These are phyloP conservation scores for Daedaleopsis sinensis DNA, from an alignment of 768 basidiomycete species.

Conservation along the genomic window DNA sequence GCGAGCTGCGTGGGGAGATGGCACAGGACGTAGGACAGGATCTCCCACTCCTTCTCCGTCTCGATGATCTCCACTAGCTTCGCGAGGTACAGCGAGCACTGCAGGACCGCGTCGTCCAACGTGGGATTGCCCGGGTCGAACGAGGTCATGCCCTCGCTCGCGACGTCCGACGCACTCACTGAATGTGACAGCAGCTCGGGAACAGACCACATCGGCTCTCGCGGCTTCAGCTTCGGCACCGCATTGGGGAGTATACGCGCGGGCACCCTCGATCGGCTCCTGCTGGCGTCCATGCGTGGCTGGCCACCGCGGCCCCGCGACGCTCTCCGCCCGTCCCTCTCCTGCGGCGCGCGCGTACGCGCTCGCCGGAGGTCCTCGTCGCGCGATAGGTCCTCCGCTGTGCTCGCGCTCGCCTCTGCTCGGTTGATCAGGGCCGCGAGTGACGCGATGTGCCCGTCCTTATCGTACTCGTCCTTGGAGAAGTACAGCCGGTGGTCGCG, in stretches of 20 bases:
- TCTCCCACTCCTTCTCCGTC: slow-evolving; percentile 86
- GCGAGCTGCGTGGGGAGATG: slow-evolving; percentile 89
- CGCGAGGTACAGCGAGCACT: slow-evolving; percentile 73
- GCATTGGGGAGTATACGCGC: slow-evolving; percentile 29
- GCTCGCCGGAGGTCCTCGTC: slow-evolving; percentile 46
- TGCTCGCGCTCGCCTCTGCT: slow-evolving; percentile 29
- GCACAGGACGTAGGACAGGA: slow-evolving; percentile 88
- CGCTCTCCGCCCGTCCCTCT: slow-evolving; percentile 51
- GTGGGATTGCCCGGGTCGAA: slow-evolving; percentile 57
- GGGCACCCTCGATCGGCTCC: slow-evolving; percentile 64
- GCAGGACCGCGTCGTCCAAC: slow-evolving; percentile 51
- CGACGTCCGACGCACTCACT: slow-evolving; percentile 54
- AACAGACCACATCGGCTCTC: slow-evolving; percentile 63
- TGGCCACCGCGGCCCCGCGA: slow-evolving; percentile 55
- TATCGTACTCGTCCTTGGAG: slow-evolving; percentile 53
- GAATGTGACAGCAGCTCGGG: slow-evolving; percentile 68
- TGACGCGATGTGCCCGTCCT: slow-evolving; percentile 55
- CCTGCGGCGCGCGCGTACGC: slow-evolving; percentile 51
- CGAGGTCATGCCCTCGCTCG: slow-evolving; percentile 69
- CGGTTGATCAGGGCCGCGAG: slow-evolving; percentile 71
- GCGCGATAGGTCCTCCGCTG: slow-evolving; percentile 23
- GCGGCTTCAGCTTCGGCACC: slow-evolving; percentile 34
- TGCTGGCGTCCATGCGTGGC: slow-evolving; percentile 50
- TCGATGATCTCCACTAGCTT: slow-evolving; percentile 68
- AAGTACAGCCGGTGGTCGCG: slow-evolving; percentile 87